phyloP scores from a whole-genome alignment of 768 basidiomycete species.

The Phylloporus sp. region DNA sequence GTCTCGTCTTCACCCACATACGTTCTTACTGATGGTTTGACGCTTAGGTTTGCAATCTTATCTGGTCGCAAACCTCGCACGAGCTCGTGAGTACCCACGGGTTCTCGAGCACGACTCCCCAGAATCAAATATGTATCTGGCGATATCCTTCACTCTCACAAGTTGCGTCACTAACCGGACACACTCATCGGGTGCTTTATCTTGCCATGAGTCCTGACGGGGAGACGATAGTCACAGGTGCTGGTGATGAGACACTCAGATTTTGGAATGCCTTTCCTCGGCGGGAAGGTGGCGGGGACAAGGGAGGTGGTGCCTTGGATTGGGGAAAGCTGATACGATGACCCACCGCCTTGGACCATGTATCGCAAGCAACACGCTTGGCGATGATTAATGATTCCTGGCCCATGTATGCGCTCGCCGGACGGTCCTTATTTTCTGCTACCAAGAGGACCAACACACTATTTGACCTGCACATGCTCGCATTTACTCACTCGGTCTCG shows the following conservation, averaged over 20 bases:
- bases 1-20: not conserved
- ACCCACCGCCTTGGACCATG: not conserved
- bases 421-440: not conserved
- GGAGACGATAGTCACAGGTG: slow-evolving; percentile 96
- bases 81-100: slow-evolving; percentile 98
- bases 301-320: slow-evolving; percentile 40
- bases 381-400: slow-evolving; percentile 3
- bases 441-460: slow-evolving; percentile 13
- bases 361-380: not conserved
- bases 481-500: slow-evolving; percentile 20
- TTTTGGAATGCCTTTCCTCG: slow-evolving; percentile 99
- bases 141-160: slow-evolving; percentile 90
- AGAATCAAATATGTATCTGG: slow-evolving; percentile 97
- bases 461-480: slow-evolving; percentile 26
- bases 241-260: slow-evolving; percentile 93
- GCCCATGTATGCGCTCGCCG: slow-evolving; percentile 7
- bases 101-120: slow-evolving; percentile 88
- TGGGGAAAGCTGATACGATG: slow-evolving; percentile 52
- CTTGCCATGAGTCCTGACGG: slow-evolving; percentile 98
- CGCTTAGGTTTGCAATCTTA: slow-evolving; percentile 90
- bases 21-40: slow-evolving; percentile 6
- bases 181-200: slow-evolving; percentile 92
- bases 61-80: slow-evolving; percentile 93
- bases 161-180: slow-evolving; percentile 92
- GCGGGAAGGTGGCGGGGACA: slow-evolving; percentile 43